Evolutionary conservation across 1,284 basidiomycete genomes (phyloP).

Genomic region (Acaromyces ingoldii): DNA sequence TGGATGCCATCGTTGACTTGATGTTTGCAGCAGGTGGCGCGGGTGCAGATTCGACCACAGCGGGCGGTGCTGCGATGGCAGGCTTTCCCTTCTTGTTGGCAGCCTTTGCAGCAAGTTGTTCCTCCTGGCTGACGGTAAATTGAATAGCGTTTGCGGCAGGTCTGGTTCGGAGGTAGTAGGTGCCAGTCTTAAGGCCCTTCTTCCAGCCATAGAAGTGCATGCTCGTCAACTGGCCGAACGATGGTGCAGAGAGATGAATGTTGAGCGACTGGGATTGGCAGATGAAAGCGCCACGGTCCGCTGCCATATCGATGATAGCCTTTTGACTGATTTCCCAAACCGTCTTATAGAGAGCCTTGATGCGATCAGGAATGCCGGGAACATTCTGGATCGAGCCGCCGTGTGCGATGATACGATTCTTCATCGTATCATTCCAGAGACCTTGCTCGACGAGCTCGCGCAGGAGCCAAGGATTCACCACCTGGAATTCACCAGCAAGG

Average conservation of each 20-base stretch:
- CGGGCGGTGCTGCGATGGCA: constrained; percentile 4
- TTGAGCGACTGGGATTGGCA: constrained; percentile 81
- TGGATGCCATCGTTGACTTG: background rate
- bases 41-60: background rate
- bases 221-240: constrained; percentile 75
- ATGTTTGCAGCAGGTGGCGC: constrained; percentile 11
- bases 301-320: constrained; percentile 94
- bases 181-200: constrained; percentile 91
- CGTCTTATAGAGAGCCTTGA: constrained; percentile 90
- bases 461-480: constrained; percentile 96
- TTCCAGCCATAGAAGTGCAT: constrained; percentile 99
- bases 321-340: constrained; percentile 99
- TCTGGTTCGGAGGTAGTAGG: constrained; percentile 81
- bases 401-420: constrained; percentile 97
- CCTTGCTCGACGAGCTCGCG: constrained; percentile 91
- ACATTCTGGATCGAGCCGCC: constrained; percentile 76
- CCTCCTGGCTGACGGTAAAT: constrained; percentile 83
- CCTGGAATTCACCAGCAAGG: constrained; percentile 98
- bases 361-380: constrained; percentile 48
- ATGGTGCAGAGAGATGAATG: constrained; percentile 86
- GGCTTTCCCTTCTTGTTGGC: constrained; percentile 54
- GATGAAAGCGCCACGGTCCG: constrained; percentile 97
- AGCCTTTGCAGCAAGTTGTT: constrained; percentile 64
- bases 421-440: constrained; percentile 98
- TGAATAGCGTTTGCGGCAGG: constrained; percentile 94